Conservation (phyloP, 2,329 filamentous ascomycete genomes). For the Arthrocladium fulminans region DNA sequence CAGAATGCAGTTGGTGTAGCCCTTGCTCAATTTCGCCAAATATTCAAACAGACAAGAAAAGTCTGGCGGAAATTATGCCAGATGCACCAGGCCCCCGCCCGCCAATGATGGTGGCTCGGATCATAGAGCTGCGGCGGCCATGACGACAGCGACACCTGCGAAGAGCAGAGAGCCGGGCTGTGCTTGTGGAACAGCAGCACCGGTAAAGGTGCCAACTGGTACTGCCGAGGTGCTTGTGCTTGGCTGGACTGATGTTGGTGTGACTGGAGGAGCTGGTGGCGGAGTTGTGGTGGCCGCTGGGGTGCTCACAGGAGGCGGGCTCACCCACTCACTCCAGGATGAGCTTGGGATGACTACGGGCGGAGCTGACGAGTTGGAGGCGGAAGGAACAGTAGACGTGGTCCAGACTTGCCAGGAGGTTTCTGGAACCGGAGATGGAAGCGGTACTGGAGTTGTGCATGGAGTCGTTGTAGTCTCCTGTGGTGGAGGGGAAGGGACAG, state of each 20-base stretch:
- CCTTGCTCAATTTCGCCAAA: not conserved
- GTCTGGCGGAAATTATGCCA: not conserved
- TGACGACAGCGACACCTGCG: constrained; percentile 6
- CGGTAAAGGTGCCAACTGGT: constrained; percentile 2
- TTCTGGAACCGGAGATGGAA: not conserved
- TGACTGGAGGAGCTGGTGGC: constrained; percentile 2
- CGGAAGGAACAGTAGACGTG: constrained; percentile 7
- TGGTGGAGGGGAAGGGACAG: not conserved
- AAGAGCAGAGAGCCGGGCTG: not conserved
- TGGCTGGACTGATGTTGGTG: constrained; percentile 1
- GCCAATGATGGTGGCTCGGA: not conserved
- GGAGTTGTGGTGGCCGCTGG: not conserved
- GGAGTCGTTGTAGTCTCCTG: not conserved
- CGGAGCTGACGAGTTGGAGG: constrained; percentile 2
- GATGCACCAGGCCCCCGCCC: not conserved
- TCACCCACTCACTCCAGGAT: not conserved
- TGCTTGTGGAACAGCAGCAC: not conserved
- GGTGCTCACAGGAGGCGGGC: constrained; percentile 8
- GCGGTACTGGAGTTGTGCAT: not conserved
- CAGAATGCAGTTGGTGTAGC: not conserved
- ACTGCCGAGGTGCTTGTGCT: not conserved
- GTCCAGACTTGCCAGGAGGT: constrained; percentile 10
- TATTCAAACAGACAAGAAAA: constrained; percentile 3
- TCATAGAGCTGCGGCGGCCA: constrained; percentile 7
- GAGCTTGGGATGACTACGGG: not conserved